Conservation (phyloP, 2,329 filamentous ascomycete genomes). For the Nothomitra cinnamomea region DNA sequence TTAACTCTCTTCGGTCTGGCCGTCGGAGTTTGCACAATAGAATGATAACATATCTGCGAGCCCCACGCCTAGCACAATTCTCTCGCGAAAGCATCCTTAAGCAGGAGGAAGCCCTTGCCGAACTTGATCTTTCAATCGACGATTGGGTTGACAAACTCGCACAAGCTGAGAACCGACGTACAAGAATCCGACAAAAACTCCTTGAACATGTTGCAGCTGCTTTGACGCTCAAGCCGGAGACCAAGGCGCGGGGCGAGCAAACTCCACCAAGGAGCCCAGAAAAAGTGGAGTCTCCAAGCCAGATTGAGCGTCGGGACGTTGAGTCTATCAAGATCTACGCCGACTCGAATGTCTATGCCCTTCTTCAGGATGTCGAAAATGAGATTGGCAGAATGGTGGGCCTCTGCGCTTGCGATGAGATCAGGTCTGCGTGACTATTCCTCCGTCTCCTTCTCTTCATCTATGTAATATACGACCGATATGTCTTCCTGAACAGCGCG, state of each 20-base stretch:
- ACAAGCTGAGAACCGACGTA: slow-evolving; percentile 59
- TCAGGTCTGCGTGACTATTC: background rate
- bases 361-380: slow-evolving; percentile 49
- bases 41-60: slow-evolving; percentile 61
- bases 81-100: slow-evolving; percentile 59
- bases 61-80: slow-evolving; percentile 52
- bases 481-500: background rate
- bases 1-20: slow-evolving; percentile 56
- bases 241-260: slow-evolving; percentile 8
- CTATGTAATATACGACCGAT: background rate
- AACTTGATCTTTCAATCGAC: slow-evolving; percentile 62
- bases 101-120: slow-evolving; percentile 62
- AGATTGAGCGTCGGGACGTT: slow-evolving; percentile 25
- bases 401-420: background rate
- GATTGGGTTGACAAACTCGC: slow-evolving; percentile 71
- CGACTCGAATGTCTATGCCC: slow-evolving; percentile 47
- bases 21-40: slow-evolving; percentile 60
- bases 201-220: slow-evolving; percentile 68
- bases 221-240: slow-evolving; percentile 27
- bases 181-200: slow-evolving; percentile 59
- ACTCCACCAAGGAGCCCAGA: slow-evolving; percentile 41
- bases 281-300: slow-evolving; percentile 22
- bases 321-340: slow-evolving; percentile 55
- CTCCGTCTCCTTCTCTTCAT: background rate
- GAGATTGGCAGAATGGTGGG: slow-evolving; percentile 32